Base-by-base conservation (phyloP, 495 filamentous ascomycete genomes). In the Staphylotrichum longicolle region DNA sequence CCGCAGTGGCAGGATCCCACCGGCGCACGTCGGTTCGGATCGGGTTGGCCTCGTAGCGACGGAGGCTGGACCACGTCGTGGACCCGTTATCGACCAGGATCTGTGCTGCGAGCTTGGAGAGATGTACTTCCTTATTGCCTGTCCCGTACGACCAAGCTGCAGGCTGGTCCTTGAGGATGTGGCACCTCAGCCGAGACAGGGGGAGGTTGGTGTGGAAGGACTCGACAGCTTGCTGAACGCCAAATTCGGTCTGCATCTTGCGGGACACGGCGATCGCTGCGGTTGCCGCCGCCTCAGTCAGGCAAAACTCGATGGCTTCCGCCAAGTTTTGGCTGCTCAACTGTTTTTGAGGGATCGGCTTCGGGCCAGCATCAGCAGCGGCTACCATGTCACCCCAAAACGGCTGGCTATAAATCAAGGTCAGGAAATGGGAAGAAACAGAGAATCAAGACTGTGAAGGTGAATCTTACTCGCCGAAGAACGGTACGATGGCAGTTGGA, bases 311-410 rank as follows among this genome's bases (percentile, higher is more conserved):
- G 30, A 92, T 87, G 0, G 84, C 85, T 15, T 80, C 77, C 0
- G 85, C 84, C 5, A 93, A 72, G 0, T 79, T 83, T 3, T 83
- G 78, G 0, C 80, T 77, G 0, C 81, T 90, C 12, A 93, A 75
- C 30, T 83, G 75, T 64, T 86, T 88, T 68, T 85, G 80, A 0
- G 87, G 86, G 58, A 91, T 87, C 0, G 90, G 89, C 0, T 68
- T 60, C 1, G 89, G 89, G 4, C 90, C 90, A 0, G 89, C 90
- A 6, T 87, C 86, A 30, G 88, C 86, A 46, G 73, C 77, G 6
- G 85, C 84, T n/a, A 93, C 82, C 80, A 93, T 88, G 3, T 81
- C 75, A 30, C 89, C 90, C 90, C 90, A 93, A 64, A 91, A 93
- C 2, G 87, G 86, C 66, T 92, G 89, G 57, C 48, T 50, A 12